Percentiles rank a stretch among this genome's conserved stretches.
These are phyloP conservation scores for Ophiocordyceps camponoti-saundersi DNA, from an alignment of 2,329 filamentous ascomycete species.

Conservation along the genomic window DNA sequence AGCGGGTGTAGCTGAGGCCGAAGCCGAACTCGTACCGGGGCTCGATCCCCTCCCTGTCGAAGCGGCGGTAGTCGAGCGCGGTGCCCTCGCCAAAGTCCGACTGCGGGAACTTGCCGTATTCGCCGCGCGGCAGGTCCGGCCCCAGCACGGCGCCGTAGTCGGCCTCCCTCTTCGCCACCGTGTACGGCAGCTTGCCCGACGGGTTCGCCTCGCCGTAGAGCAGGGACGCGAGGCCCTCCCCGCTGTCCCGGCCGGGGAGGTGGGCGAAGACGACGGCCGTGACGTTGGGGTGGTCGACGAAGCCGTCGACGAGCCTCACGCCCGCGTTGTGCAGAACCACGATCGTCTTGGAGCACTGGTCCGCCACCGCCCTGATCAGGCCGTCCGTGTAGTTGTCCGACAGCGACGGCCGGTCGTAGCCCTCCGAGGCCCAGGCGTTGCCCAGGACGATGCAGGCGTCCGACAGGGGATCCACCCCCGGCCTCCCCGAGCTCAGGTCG, in stretches of 20 bases:
- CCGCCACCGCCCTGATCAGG: constrained; percentile 55
- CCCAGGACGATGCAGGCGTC: constrained; percentile 54
- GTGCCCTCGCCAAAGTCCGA: constrained; percentile 33
- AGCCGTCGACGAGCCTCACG: constrained; percentile 62
- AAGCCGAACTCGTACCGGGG: constrained; percentile 38
- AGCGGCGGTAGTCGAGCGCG: constrained; percentile 36
- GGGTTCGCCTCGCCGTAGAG: constrained; percentile 61
- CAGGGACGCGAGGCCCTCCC: constrained; percentile 63
- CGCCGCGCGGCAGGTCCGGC: constrained; percentile 41
- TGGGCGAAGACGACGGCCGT: constrained; percentile 73
- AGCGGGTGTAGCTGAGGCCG: constrained; percentile 38
- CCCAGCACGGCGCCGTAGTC: constrained; percentile 50
- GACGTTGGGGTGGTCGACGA: constrained; percentile 61
- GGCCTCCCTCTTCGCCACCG: constrained; percentile 48
- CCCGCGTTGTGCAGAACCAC: constrained; percentile 80
- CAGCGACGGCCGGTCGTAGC: constrained; percentile 43
- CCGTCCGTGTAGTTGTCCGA: constrained; percentile 63
- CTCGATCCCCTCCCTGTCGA: constrained; percentile 26
- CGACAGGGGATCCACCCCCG: constrained; percentile 28
- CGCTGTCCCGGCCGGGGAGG: constrained; percentile 73
- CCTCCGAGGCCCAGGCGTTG: constrained; percentile 57
- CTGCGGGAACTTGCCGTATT: constrained; percentile 37
- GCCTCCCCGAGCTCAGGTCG: constrained; percentile 34
- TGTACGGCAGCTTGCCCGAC: constrained; percentile 72
- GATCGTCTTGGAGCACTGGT: constrained; percentile 36